phyloP scores from a whole-genome alignment of 2,329 filamentous ascomycete species.

The Apiospora malaysiana region DNA sequence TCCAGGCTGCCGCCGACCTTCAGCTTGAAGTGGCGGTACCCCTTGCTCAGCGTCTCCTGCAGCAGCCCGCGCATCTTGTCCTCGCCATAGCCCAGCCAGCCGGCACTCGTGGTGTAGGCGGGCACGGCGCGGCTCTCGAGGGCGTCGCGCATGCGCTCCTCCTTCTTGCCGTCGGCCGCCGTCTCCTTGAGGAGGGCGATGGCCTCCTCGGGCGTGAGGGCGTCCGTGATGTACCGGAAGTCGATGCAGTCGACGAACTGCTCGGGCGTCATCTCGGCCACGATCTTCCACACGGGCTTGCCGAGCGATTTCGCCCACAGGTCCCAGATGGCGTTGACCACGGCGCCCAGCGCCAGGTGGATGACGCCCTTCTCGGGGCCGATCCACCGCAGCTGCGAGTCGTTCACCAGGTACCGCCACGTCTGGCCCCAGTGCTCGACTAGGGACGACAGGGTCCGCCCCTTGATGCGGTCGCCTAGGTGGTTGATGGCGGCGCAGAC shows the following conservation, averaged over 20 bases:
- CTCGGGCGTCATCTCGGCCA: conserved; percentile 88
- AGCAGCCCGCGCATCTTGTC: conserved; percentile 83
- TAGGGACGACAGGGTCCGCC: conserved; percentile 77
- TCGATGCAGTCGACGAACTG: conserved; percentile 89
- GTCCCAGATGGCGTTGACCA: conserved; percentile 93
- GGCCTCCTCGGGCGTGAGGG: conserved; percentile 86
- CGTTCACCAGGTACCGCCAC: conserved; percentile 90
- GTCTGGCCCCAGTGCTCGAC: conserved; percentile 84
- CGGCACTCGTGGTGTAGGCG: conserved; percentile 88
- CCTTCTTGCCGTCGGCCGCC: conserved; percentile 65
- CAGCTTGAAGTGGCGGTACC: conserved; percentile 88
- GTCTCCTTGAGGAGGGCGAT: conserved; percentile 70
- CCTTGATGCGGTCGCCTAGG: conserved; percentile 76
- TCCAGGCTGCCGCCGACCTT: conserved; percentile 81
- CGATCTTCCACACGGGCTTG: conserved; percentile 90
- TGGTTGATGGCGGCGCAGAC: conserved; percentile 85
- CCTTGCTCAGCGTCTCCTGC: conserved; percentile 74
- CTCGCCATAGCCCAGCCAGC: conserved; percentile 90
- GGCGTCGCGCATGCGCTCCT: conserved; percentile 74
- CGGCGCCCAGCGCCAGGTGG: conserved; percentile 85
- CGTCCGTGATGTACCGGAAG: conserved; percentile 93
- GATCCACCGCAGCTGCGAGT: conserved; percentile 92
- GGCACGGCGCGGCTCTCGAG: conserved; percentile 78
- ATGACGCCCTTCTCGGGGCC: conserved; percentile 94
- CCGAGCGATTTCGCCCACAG: conserved; percentile 88